Base-by-base conservation (phyloP, 495 filamentous ascomycete genomes). In the Tuber borchii region DNA sequence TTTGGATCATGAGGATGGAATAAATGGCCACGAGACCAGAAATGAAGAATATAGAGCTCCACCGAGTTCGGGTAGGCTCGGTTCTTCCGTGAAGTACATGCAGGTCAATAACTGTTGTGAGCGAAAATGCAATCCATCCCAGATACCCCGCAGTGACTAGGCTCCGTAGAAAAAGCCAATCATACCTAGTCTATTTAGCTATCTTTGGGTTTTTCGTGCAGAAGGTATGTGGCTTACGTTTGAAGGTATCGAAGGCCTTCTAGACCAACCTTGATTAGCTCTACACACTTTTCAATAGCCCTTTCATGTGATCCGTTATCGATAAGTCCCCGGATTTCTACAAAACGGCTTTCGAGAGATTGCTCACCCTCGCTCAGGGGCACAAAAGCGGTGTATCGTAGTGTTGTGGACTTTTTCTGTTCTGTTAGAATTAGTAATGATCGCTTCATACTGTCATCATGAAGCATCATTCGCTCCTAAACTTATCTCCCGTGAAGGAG, bases 131-230 rank as follows among this genome's bases (percentile, higher is more conserved):
- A 78, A 99, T 97, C 95, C 95, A 99, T 37, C 96, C 95, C 39
- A 97, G 84, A 82, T 97, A 99, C 31, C 96, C 96, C n/a, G 90
- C 82, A 19, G 96, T 96, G 46, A 99, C 92, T 48, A 98, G 88
- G n/a, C 91, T 91, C 71, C 96, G 88, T 46, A 99, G 84, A 85
- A 99, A 98, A n/a, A 98, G 87, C 96, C 96, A 99, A 84, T 99
- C 95, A 78, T 93, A 93, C 68, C 68, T 72, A 31, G n/a, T 39
- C 9, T n/a, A n/a, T 26, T 71, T 71, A 65, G 56, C 26, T 34
- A 42, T 42, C 39, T 20, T 71, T 42, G 34, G 22, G 40, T 70
- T 39, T 26, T 44, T 72, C 31, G 19, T 34, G 71, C 16, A 10
- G 34, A n/a, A 61, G 51, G 12, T 9, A 31, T 26, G 65, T 31